phyloP scores from a whole-genome alignment of 2,329 filamentous ascomycete genomes.

The Alternaria solani region DNA sequence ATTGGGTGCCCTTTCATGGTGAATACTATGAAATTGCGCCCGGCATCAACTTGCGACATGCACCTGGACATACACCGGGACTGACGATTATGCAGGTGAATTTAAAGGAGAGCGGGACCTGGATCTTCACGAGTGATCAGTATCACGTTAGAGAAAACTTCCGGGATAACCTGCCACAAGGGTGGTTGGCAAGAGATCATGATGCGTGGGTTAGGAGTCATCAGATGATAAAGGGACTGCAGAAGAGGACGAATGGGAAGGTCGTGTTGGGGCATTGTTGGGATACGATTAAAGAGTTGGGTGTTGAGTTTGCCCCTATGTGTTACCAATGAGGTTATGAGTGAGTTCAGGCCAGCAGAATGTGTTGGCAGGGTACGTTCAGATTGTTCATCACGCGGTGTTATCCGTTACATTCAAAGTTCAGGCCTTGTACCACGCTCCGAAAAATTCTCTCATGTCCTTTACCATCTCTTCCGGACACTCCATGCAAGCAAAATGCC shows the following conservation, averaged over 20 bases:
- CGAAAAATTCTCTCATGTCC: constrained; percentile 36
- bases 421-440: constrained; percentile 20
- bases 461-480: constrained; percentile 33
- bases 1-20: constrained; percentile 48
- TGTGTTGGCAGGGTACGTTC: background rate
- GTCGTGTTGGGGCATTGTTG: constrained; percentile 43
- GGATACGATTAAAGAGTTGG: constrained; percentile 36
- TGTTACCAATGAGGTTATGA: constrained; percentile 29
- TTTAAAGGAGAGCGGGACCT: constrained; percentile 44
- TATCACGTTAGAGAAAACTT: constrained; percentile 51
- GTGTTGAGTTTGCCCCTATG: constrained; percentile 35
- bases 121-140: constrained; percentile 51
- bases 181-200: constrained; percentile 50
- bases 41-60: constrained; percentile 46
- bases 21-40: constrained; percentile 44
- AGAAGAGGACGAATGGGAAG: constrained; percentile 36
- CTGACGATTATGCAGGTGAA: constrained; percentile 50
- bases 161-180: constrained; percentile 45
- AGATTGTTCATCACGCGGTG: background rate
- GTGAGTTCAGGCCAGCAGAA: background rate
- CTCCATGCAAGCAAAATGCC: constrained; percentile 41
- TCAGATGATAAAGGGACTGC: constrained; percentile 42
- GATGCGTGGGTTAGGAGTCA: constrained; percentile 46
- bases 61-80: constrained; percentile 50
- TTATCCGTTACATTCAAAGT: background rate